Conservation (phyloP, 768 basidiomycete species). For the Phaeolepiota aurea region DNA sequence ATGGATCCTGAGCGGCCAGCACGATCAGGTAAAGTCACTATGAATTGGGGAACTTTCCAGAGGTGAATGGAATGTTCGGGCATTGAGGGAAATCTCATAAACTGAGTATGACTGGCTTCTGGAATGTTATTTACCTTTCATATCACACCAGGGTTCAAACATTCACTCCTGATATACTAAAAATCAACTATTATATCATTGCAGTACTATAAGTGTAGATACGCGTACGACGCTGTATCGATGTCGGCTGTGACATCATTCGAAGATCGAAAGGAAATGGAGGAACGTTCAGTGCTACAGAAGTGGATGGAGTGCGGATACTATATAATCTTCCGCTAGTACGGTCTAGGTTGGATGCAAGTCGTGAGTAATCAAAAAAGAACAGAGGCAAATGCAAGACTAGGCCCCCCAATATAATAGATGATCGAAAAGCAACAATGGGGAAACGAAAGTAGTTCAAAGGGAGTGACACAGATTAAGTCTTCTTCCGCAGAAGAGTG, state of each 20-base stretch:
- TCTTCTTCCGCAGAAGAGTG: neutral
- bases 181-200: no score
- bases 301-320: conserved; percentile 3
- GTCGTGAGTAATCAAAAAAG: conserved; percentile 2
- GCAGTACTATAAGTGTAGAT: neutral
- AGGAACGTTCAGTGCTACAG: conserved; percentile 13
- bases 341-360: conserved; percentile 2
- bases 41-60: no score
- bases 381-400: conserved; percentile 10
- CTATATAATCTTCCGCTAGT: conserved; percentile 1
- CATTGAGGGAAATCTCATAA: no score
- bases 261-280: conserved; percentile 2
- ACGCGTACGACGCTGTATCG: neutral
- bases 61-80: no score
- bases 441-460: conserved; percentile 5
- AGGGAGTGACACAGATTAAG: conserved; percentile 16
- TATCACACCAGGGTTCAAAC: no score
- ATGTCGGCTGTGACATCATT: neutral
- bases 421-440: conserved; percentile 7
- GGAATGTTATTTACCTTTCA: no score
- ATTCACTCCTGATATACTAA: no score
- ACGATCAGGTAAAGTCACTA: no score
- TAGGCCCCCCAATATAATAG: conserved; percentile 13
- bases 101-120: no score
- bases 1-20: no score